Percentiles rank a stretch among this genome's conserved stretches.
Evolutionary conservation across 2,329 filamentous ascomycete genomes (phyloP).

Genomic region (Colletotrichum lindemuthianum): DNA sequence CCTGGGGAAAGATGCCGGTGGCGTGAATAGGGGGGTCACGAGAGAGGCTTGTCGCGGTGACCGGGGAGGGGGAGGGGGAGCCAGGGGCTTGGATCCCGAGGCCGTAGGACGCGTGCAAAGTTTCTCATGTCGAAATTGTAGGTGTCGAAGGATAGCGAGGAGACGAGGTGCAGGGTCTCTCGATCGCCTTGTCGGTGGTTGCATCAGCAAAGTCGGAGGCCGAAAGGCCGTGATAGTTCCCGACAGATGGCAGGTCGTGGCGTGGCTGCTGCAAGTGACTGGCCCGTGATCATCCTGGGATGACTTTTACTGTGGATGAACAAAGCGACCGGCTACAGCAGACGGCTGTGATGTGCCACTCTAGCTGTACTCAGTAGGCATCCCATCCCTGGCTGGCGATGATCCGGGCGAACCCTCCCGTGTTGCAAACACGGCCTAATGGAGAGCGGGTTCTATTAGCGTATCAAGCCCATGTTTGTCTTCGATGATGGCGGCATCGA

Average conservation of each 20-base stretch:
- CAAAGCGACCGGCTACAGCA: not conserved
- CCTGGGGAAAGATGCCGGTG: not conserved
- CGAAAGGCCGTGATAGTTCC: constrained; percentile 33
- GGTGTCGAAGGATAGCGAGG: constrained; percentile 1
- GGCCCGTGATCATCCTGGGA: constrained; percentile 16
- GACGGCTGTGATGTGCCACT: constrained; percentile 5
- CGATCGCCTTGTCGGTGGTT: constrained; percentile 17
- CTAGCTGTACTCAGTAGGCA: not conserved
- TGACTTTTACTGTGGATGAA: constrained; percentile 6
- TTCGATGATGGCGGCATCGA: constrained; percentile 6
- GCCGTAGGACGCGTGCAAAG: not conserved
- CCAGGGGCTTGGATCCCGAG: constrained; percentile 14
- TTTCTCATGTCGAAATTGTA: constrained; percentile 16
- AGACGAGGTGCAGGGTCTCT: constrained; percentile 2
- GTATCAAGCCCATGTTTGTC: constrained; percentile 1
- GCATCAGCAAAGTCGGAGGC: constrained; percentile 25
- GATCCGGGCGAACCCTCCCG: constrained; percentile 30
- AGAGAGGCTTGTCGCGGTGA: constrained; percentile 1
- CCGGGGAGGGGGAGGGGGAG: constrained; percentile 19
- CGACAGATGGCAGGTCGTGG: constrained; percentile 10
- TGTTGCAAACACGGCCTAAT: not conserved
- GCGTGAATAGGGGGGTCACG: constrained; percentile 24
- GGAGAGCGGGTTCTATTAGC: not conserved
- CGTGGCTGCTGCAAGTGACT: not conserved
- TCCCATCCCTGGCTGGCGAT: constrained; percentile 11